Evolutionary conservation across 306 rosid species (phyloP), one percentile per base, ranked within the genome.

Genomic region (Castanospermum australe): DNA sequence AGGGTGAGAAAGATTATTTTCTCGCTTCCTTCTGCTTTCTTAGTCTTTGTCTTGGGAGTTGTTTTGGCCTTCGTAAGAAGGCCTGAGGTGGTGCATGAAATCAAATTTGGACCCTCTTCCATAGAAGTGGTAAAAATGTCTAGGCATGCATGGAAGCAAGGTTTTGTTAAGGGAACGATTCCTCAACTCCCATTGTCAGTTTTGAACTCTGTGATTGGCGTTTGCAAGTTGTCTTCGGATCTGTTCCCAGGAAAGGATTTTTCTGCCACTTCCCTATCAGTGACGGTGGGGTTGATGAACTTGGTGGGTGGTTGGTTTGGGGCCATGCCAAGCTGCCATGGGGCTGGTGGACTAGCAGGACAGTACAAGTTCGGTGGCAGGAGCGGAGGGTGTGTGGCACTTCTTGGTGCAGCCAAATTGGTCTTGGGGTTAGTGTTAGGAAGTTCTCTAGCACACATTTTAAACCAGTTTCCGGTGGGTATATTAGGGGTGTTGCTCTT

Each of bases 251-350:
- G 77, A 1, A 87, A 64, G 81, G 87, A 86, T 3, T 86, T 93
- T 20, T 85, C 94, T 9, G 89, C 77, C 33, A 93, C 94, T 0
- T 91, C 94, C 8, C 69, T 93, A 2, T 88, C 98, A 1, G 86
- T 91, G n/a, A 93, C 94, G 0, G 98, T 93, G 5, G 98, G 98
- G 71, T 39, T 88, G 41, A 93, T 93, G 97, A 93, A 93, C 81
- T 45, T 91, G 8, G 57, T 87, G 4, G 98, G 98, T 5, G 85
- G 89, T 22, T 93, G 98, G 98, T 89, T 93, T 76, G 98, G 94
- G 11, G 93, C 90, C 30, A 84, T 93, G 89, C 98, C 98, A 7
- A 8, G 87, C 48, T 93, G 98, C 65, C 97, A 91, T 63, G 97
- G 98, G 0, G 97, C 94, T 0, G 98, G 98, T 5, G 98, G 98